These are phyloP conservation scores for Fusarium sp. DNA, from an alignment of 2,329 filamentous ascomycete species.

Conservation along the genomic window DNA sequence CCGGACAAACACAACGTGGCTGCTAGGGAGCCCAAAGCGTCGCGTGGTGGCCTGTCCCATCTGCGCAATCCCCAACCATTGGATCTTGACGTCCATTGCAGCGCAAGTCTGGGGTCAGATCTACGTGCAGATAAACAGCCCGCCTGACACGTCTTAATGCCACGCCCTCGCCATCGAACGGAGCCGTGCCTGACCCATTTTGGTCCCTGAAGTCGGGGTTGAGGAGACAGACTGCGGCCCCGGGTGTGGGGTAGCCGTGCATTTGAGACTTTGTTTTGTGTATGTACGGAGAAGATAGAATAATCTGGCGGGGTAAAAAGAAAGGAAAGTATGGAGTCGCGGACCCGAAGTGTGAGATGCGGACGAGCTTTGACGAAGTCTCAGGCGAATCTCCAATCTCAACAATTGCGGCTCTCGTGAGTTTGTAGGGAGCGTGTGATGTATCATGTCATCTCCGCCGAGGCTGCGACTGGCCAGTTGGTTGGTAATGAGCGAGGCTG, in stretches of 20 bases:
- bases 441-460: slow-evolving; percentile 26
- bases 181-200: slow-evolving; percentile 31
- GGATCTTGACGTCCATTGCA: slow-evolving; percentile 8
- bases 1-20: slow-evolving; percentile 17
- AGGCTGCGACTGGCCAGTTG: slow-evolving; percentile 10
- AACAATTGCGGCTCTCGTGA: slow-evolving; percentile 43
- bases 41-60: slow-evolving; percentile 12
- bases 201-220: slow-evolving; percentile 32
- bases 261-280: neutral
- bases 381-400: slow-evolving; percentile 33
- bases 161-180: slow-evolving; percentile 27
- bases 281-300: slow-evolving; percentile 22
- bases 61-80: slow-evolving; percentile 15
- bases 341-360: slow-evolving; percentile 29
- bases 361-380: slow-evolving; percentile 14
- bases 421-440: slow-evolving; percentile 31
- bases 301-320: slow-evolving; percentile 40
- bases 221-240: slow-evolving; percentile 41
- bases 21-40: slow-evolving; percentile 10
- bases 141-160: slow-evolving; percentile 24
- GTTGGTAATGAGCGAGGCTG: slow-evolving; percentile 17
- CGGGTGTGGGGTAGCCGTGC: slow-evolving; percentile 41
- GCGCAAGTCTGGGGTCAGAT: slow-evolving; percentile 40
- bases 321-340: slow-evolving; percentile 37
- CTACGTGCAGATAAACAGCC: slow-evolving; percentile 26